Percentiles rank a stretch among this genome's conserved stretches.
Conservation (phyloP, 1,284 basidiomycete genomes). For the Ustilago shanxiensis region DNA sequence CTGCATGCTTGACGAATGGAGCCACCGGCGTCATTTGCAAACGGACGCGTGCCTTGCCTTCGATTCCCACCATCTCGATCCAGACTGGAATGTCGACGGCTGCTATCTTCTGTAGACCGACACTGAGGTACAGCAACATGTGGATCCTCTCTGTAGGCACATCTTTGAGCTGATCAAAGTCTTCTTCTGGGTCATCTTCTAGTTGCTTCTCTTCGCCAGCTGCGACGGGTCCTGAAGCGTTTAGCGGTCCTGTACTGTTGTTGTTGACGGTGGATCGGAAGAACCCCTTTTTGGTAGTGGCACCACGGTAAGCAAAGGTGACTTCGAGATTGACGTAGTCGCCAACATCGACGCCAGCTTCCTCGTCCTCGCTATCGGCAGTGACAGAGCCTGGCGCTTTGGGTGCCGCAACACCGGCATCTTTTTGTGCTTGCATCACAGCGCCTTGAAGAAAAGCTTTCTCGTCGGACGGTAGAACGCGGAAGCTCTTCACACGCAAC, state of each 20-base stretch:
- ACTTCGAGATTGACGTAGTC: conserved; percentile 64
- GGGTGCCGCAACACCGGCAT: conserved; percentile 16
- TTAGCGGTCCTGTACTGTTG: conserved; percentile 20
- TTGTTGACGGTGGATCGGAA: conserved; percentile 42
- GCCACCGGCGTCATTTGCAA: conserved; percentile 60
- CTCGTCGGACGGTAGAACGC: conserved; percentile 46
- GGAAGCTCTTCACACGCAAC: conserved; percentile 56
- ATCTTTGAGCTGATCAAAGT: conserved; percentile 35
- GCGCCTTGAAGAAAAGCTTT: conserved; percentile 49
- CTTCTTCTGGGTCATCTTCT: conserved; percentile 18
- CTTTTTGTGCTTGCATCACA: conserved; percentile 31
- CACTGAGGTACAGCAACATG: conserved; percentile 59
- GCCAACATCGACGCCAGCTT: conserved; percentile 49
- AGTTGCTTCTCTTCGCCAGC: conserved; percentile 16
- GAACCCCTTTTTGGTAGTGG: conserved; percentile 33
- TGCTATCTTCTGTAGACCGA: conserved; percentile 65
- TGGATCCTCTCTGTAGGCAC: conserved; percentile 54
- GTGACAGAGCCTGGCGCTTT: conserved; percentile 8
- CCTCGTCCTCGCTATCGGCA: conserved; percentile 23
- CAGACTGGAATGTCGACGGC: conserved; percentile 65
- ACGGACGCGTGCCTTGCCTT: conserved; percentile 65
- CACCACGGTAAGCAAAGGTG: conserved; percentile 58
- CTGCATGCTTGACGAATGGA: conserved; percentile 65
- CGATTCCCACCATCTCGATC: conserved; percentile 65
- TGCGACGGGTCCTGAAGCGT: conserved; percentile 17